phyloP scores from a whole-genome alignment of 805 yeast genomes.

The Phaffomyces opuntiae region DNA sequence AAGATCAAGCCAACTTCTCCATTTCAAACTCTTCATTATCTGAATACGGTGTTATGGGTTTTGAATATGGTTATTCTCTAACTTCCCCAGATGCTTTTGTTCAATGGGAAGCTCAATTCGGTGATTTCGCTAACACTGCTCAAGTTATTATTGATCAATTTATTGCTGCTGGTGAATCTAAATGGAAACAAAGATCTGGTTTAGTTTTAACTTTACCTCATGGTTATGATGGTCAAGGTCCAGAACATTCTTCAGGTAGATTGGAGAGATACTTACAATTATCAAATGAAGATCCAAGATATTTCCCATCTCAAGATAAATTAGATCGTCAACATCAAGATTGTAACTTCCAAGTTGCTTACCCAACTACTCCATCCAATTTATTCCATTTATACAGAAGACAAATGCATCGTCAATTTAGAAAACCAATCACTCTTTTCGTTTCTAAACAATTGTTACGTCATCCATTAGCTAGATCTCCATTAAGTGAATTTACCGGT shows the following conservation, averaged over 20 bases:
- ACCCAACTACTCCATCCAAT: slow-evolving; percentile 97
- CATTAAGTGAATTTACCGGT: slow-evolving; percentile 76
- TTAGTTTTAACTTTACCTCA: slow-evolving; percentile 92
- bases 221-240: slow-evolving; percentile 99
- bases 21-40: slow-evolving; percentile 94
- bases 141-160: slow-evolving; percentile 97
- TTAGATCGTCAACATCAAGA: slow-evolving; percentile 98
- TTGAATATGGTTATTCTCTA: slow-evolving; percentile 97
- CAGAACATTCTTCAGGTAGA: slow-evolving; percentile 98
- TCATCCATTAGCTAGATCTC: slow-evolving; percentile 95
- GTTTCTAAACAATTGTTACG: slow-evolving; percentile 93
- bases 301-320: slow-evolving; percentile 84
- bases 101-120: slow-evolving; percentile 99
- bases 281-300: slow-evolving; percentile 92
- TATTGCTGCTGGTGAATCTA: slow-evolving; percentile 92
- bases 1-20: slow-evolving; percentile 77
- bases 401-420: slow-evolving; percentile 98
- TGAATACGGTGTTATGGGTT: slow-evolving; percentile 99
- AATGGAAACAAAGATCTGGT: slow-evolving; percentile 99
- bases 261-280: slow-evolving; percentile 93
- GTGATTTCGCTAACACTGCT: slow-evolving; percentile 99
- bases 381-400: slow-evolving; percentile 95
- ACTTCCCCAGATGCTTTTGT: slow-evolving; percentile 96
- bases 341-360: slow-evolving; percentile 94
- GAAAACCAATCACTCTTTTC: slow-evolving; percentile 80